Conservation (phyloP, 345 rosid species). For the Lepidium aucheri region DNA sequence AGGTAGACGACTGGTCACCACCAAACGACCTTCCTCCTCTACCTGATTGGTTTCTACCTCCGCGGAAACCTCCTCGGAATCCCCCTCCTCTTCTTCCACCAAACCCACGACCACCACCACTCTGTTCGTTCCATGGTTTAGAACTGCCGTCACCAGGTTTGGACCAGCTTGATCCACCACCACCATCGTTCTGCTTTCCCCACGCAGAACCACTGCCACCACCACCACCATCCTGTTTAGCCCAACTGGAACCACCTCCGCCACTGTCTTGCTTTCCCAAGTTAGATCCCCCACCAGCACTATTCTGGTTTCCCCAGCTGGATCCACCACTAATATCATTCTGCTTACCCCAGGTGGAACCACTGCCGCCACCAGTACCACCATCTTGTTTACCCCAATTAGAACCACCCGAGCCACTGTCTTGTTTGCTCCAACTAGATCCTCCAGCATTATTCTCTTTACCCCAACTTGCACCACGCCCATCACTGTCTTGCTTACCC, state of each 20-base stretch:
- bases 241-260: not conserved
- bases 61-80: conserved; percentile 28
- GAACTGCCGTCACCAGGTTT: conserved; percentile 3
- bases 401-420: too few species aligned
- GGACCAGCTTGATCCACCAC: conserved; percentile 16
- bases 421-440: too few species aligned
- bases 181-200: conserved; percentile 9
- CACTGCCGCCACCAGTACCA: not conserved
- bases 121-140: conserved; percentile 12
- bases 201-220: conserved; percentile 23
- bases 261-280: not conserved
- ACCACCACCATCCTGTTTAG: not conserved
- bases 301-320: conserved; percentile 10
- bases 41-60: conserved; percentile 28
- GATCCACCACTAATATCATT: conserved; percentile 16
- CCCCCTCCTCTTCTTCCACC: conserved; percentile 30
- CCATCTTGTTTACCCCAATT: conserved; percentile 4
- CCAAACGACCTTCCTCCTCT: conserved; percentile 22
- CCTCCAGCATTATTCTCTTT: too few species aligned
- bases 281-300: not conserved
- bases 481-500: not conserved
- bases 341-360: not conserved
- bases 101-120: conserved; percentile 32
- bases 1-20: conserved; percentile 24
- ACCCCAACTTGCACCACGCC: conserved; percentile 18